Percentiles rank a stretch among this genome's conserved stretches.
Conservation (phyloP, 2,329 filamentous ascomycete genomes). For the Talaromyces sp. region DNA sequence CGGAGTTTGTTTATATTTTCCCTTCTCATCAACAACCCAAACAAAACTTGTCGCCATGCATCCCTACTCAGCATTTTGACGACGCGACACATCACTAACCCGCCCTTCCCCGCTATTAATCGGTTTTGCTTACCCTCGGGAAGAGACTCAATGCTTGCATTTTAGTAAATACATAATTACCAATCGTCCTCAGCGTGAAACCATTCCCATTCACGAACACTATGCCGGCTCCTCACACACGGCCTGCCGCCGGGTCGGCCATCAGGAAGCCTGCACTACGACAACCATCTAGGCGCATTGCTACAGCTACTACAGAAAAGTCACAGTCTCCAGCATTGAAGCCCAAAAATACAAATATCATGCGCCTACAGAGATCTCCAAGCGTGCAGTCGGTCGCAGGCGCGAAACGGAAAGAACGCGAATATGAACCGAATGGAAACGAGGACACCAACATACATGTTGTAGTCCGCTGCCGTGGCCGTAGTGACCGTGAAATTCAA, state of each 20-base stretch:
- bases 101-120: background rate
- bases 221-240: conserved; percentile 51
- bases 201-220: conserved; percentile 5
- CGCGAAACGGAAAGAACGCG: conserved; percentile 79
- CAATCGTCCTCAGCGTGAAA: background rate
- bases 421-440: conserved; percentile 65
- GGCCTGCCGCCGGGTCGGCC: conserved; percentile 46
- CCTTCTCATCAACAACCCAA: conserved; percentile 18
- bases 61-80: conserved; percentile 2
- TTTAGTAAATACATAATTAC: background rate
- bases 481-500: conserved; percentile 84
- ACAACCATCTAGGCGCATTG: conserved; percentile 49
- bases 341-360: conserved; percentile 44
- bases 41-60: conserved; percentile 4
- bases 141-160: background rate
- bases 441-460: conserved; percentile 97
- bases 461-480: conserved; percentile 86
- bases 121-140: background rate
- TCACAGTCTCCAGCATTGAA: conserved; percentile 64
- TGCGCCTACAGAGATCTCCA: conserved; percentile 40
- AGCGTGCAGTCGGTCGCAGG: conserved; percentile 49
- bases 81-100: background rate
- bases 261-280: conserved; percentile 48
- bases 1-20: conserved; percentile 31
- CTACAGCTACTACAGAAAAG: conserved; percentile 49